Conservation (phyloP, 139 green algal genomes). For the Edaphochlamys debaryana region DNA sequence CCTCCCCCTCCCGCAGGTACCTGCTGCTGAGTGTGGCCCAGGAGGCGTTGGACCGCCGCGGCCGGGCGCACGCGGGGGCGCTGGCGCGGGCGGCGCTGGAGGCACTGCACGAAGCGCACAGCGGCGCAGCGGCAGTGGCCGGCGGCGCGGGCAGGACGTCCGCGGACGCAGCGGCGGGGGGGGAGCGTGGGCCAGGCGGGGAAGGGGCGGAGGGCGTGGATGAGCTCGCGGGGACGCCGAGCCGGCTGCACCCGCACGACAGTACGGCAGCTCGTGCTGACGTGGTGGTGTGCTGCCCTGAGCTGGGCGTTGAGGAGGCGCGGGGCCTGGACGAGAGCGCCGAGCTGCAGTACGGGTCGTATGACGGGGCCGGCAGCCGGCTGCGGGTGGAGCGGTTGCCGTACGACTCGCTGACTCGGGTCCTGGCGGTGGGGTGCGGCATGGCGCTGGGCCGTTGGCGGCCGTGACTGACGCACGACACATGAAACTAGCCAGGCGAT, state of each 20-base stretch:
- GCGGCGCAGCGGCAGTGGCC: background rate
- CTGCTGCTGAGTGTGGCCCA: slow-evolving; percentile 9
- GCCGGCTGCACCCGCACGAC: background rate
- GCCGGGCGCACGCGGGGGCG: background rate
- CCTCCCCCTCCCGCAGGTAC: background rate
- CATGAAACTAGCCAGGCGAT: too few relatives aligned
- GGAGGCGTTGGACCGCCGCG: slow-evolving; percentile 11
- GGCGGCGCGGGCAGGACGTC: background rate
- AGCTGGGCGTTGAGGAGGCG: slow-evolving; percentile 12
- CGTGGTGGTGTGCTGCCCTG: slow-evolving; percentile 24
- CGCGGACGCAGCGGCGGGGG: too few relatives aligned
- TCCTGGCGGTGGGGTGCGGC: slow-evolving; percentile 16
- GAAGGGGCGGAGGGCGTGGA: too few relatives aligned
- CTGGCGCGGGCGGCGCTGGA: slow-evolving; percentile 2
- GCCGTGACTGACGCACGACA: too few relatives aligned
- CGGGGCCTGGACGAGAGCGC: background rate
- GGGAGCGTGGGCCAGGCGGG: too few relatives aligned
- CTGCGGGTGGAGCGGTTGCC: slow-evolving; percentile 13
- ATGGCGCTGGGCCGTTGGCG: background rate
- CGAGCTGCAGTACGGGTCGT: slow-evolving; percentile 5
- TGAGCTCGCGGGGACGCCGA: background rate
- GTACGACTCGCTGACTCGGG: background rate
- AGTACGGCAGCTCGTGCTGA: too few relatives aligned
- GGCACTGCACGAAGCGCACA: background rate
- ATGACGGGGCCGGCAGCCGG: background rate